Base-by-base conservation (phyloP, 2,329 filamentous ascomycete species). In the Aspergillus pseudonomiae region DNA sequence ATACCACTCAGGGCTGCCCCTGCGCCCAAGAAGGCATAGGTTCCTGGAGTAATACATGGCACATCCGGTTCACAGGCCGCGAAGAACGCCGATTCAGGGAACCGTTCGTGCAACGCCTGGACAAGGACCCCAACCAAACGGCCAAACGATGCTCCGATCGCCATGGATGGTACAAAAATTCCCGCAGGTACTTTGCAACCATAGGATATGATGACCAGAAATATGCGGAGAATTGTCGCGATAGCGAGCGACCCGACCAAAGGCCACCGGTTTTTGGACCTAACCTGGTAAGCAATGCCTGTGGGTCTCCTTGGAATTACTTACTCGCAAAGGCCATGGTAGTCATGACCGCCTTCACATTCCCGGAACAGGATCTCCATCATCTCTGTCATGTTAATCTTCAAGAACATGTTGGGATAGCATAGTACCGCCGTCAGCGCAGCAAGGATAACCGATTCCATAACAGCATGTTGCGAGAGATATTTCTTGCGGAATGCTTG, bases 361-460 rank as follows among this genome's bases (percentile, higher is more conserved):
- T 99, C 95, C 16, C 91, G 85, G 77, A 99, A 99, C 12, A 99
- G 81, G 67, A 97, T 96, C 76, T 98, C 94, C 95, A 99, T 98
- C 81, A 93, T 97, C 81, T 98, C 94, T 0, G 95, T 97, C 95
- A 99, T 98, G 79, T 99, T 96, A 71, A 98, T 97, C 61, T 92
- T 86, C 62, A 99, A 77, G 68, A 99, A 98, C 77, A 91, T 93
- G 71, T 99, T 99, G 0, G 94, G 95, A 73, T 96, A 99, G 78
- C 94, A 97, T n/a, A 99, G 84, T 28, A 98, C 84, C 11, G 94
- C 95, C 4, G 95, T 99, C 9, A 88, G 85, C 0, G 89, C 87
- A 1, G 95, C 94, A 46, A 99, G 81, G 19, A 96, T 79, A 0
- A 93, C 94, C 0, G 93, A 91, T 77, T 99, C 95, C 4, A 94